Conservation (phyloP, 257 asterid species). For the Solanum corneliomulleri region DNA sequence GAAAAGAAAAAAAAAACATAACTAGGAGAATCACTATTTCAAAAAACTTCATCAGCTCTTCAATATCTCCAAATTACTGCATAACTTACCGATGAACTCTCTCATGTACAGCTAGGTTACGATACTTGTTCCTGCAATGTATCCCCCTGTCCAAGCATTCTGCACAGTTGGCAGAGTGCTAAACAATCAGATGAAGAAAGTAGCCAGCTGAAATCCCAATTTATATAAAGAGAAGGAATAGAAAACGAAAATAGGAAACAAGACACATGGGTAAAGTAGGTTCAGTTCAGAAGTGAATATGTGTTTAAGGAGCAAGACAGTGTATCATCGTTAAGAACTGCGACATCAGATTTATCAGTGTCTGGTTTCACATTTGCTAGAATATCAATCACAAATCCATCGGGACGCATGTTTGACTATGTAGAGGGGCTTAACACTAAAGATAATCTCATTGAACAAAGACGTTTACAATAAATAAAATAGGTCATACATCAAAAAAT, state of each 20-base stretch:
- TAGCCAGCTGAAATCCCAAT: background rate
- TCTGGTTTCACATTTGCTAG: background rate
- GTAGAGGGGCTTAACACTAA: background rate
- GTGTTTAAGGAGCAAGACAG: background rate
- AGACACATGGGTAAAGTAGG: background rate
- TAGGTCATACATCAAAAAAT: background rate
- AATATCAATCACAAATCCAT: background rate
- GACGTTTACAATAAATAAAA: background rate
- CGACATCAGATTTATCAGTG: background rate
- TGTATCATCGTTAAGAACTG: background rate
- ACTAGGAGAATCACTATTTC: background rate
- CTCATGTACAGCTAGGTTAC: slow-evolving; percentile 14
- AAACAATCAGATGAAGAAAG: background rate
- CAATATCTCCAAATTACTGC: background rate
- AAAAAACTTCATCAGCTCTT: background rate
- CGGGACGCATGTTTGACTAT: background rate
- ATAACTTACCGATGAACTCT: background rate
- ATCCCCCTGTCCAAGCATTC: slow-evolving; percentile 98
- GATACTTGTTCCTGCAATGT: slow-evolving; percentile 77
- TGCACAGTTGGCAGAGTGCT: slow-evolving; percentile 7
- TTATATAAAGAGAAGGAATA: background rate
- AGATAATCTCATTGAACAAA: background rate
- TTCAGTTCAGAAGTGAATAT: background rate
- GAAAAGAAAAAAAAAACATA: background rate
- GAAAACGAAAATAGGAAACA: background rate